Evolutionary conservation across 176 grass and related monocot species (phyloP).

Genomic region (Phoenix roebelenii): DNA sequence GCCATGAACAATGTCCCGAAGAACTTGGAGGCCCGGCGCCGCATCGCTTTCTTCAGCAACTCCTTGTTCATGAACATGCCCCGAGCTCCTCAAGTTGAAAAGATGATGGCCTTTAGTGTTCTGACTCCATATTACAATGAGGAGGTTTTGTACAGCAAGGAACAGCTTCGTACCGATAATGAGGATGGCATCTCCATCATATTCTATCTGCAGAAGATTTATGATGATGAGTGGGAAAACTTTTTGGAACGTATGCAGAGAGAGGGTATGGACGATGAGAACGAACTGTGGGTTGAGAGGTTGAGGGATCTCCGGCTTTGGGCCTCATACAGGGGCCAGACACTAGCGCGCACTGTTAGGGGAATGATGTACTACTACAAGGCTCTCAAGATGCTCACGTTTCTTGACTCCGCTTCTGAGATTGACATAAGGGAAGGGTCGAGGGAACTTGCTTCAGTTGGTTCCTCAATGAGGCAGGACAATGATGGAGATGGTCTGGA

Average conservation of each 20-base stretch:
- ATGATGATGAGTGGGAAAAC: slow-evolving; percentile 83
- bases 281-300: slow-evolving; percentile 61
- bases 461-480: slow-evolving; percentile 54
- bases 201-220: slow-evolving; percentile 98
- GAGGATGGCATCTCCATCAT: slow-evolving; percentile 95
- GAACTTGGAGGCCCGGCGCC: slow-evolving; percentile 69
- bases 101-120: slow-evolving; percentile 86
- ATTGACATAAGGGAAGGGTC: slow-evolving; percentile 75
- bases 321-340: slow-evolving; percentile 95
- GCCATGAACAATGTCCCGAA: slow-evolving; percentile 82
- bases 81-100: slow-evolving; percentile 76
- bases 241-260: slow-evolving; percentile 86
- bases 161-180: slow-evolving; percentile 83
- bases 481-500: slow-evolving; percentile 37
- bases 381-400: slow-evolving; percentile 95
- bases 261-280: slow-evolving; percentile 62
- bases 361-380: slow-evolving; percentile 99
- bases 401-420: slow-evolving; percentile 91
- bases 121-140: slow-evolving; percentile 95
- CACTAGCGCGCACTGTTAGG: slow-evolving; percentile 72
- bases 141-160: slow-evolving; percentile 69
- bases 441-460: slow-evolving; percentile 55
- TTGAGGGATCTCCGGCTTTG: slow-evolving; percentile 79
- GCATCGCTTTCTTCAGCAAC: slow-evolving; percentile 97
- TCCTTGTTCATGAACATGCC: slow-evolving; percentile 99